A percentile compares a stretch with the other conserved stretches of the same genome.
Evolutionary conservation across 2,329 filamentous ascomycete species (phyloP).

Genomic region (Fusarium tuaranense): DNA sequence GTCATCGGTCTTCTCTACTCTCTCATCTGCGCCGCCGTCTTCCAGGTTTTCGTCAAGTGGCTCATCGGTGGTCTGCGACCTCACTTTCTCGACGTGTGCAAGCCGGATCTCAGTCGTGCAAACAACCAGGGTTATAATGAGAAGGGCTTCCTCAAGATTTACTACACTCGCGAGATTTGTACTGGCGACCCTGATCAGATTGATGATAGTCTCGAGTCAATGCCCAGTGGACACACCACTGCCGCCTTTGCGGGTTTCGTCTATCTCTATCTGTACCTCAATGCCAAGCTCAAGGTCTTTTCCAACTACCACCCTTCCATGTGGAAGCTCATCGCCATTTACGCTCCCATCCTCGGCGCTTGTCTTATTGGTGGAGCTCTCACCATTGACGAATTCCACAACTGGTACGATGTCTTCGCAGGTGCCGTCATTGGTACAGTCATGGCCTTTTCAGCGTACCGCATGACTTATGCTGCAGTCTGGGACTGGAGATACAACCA

Average conservation of each 20-base stretch:
- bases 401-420: constrained; percentile 77
- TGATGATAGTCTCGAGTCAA: constrained; percentile 72
- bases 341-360: constrained; percentile 70
- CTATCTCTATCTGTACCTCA: constrained; percentile 75
- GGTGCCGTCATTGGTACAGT: constrained; percentile 72
- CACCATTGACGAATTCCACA: constrained; percentile 74
- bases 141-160: constrained; percentile 67
- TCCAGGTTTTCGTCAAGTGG: constrained; percentile 75
- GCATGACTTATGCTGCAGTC: constrained; percentile 74
- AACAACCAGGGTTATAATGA: constrained; percentile 54
- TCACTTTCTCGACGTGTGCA: constrained; percentile 73
- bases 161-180: constrained; percentile 74
- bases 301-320: constrained; percentile 73
- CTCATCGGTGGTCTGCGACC: constrained; percentile 73
- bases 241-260: constrained; percentile 73
- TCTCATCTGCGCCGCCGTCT: constrained; percentile 77
- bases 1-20: constrained; percentile 77
- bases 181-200: constrained; percentile 65
- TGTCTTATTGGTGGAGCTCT: constrained; percentile 70
- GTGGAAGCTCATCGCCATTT: constrained; percentile 73
- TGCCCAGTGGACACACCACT: constrained; percentile 76
- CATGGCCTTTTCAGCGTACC: constrained; percentile 72
- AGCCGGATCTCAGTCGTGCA: constrained; percentile 63
- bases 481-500: constrained; percentile 79
- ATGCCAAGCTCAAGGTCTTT: constrained; percentile 79